Conservation (phyloP, 2,329 filamentous ascomycete species). For the Aspergillus luchuensis region DNA sequence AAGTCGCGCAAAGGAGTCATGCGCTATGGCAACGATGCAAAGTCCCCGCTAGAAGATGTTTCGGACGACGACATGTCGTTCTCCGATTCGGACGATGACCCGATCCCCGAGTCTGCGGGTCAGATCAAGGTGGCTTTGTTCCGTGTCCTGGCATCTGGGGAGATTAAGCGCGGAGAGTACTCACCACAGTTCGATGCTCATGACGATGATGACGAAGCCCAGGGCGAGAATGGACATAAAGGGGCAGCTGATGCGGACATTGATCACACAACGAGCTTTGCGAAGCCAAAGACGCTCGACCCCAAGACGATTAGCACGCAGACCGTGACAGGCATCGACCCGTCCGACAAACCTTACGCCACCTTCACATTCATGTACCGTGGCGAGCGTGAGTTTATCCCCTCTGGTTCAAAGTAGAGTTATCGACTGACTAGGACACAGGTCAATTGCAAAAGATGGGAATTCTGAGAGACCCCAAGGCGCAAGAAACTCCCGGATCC, state of each 20-base stretch:
- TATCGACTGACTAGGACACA: constrained; percentile 38
- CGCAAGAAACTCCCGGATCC: constrained; percentile 58
- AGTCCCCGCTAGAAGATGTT: constrained; percentile 71
- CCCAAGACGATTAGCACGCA: constrained; percentile 98
- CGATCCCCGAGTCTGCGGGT: constrained; percentile 84
- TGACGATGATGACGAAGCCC: constrained; percentile 80
- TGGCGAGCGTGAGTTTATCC: constrained; percentile 74
- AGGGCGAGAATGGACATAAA: constrained; percentile 55
- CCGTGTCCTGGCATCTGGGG: constrained; percentile 88
- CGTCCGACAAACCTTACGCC: constrained; percentile 92
- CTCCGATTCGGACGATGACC: constrained; percentile 80
- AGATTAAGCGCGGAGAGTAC: constrained; percentile 97
- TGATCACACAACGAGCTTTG: constrained; percentile 96
- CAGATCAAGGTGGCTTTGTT: constrained; percentile 99
- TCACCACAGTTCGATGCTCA: constrained; percentile 97
- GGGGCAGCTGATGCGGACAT: constrained; percentile 74
- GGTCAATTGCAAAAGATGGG: constrained; percentile 97
- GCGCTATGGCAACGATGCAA: constrained; percentile 76
- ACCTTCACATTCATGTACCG: constrained; percentile 98
- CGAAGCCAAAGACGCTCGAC: constrained; percentile 92
- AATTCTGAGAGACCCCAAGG: constrained; percentile 71
- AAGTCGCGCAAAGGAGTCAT: constrained; percentile 58
- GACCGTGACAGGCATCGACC: constrained; percentile 97
- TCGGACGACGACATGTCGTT: constrained; percentile 68
- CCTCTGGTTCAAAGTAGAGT: background rate